phyloP scores from a whole-genome alignment of 257 asterid genomes.

The Ligustrum vulgare region DNA sequence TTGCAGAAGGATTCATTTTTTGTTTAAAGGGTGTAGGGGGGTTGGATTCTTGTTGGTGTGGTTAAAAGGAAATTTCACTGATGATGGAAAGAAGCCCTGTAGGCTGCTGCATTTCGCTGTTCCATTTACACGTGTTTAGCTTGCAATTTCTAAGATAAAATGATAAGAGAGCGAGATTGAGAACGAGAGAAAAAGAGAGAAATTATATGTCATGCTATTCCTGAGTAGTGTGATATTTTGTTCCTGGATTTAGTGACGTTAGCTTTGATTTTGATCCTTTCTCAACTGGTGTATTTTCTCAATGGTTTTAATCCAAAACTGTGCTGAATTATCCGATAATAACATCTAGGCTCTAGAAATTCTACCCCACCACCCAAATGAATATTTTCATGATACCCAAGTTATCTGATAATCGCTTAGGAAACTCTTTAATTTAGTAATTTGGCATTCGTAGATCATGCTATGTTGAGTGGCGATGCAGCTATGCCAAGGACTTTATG shows the following conservation, averaged over 20 bases:
- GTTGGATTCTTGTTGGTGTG: too few species aligned
- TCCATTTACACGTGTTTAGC: too few species aligned
- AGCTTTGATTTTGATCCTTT: background rate
- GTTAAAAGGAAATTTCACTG: too few species aligned
- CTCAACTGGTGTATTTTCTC: background rate
- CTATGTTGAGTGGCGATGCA: background rate
- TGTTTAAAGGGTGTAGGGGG: too few species aligned
- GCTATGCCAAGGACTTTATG: background rate
- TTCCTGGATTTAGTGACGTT: background rate
- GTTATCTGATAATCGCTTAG: background rate
- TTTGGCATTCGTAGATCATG: background rate
- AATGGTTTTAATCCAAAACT: background rate
- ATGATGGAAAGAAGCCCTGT: too few species aligned
- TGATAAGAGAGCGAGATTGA: too few species aligned
- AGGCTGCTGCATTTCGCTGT: too few species aligned
- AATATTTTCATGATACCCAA: background rate
- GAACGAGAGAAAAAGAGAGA: background rate
- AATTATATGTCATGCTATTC: background rate
- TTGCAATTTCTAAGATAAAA: too few species aligned
- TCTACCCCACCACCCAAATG: background rate
- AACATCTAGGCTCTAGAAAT: background rate
- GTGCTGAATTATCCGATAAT: background rate
- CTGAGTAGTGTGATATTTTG: background rate
- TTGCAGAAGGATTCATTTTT: too few species aligned
- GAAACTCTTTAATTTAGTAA: background rate